Percentiles rank a stretch among this genome's conserved stretches.
Evolutionary conservation across 2,329 filamentous ascomycete genomes (phyloP).

Genomic region (Fusarium fracticaudum): DNA sequence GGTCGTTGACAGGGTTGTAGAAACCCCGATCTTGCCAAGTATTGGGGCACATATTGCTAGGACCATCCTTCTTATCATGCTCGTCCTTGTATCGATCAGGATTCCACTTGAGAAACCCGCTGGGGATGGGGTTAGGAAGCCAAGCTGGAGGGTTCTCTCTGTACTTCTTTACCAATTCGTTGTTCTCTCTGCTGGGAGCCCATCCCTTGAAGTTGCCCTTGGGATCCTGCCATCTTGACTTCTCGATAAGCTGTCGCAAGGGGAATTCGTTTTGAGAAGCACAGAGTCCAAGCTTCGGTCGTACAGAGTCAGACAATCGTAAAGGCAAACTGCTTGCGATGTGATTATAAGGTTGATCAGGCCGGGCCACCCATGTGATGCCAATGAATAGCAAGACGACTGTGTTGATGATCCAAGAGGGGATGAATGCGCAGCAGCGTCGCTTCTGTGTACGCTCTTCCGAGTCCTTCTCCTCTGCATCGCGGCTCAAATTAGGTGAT

Average conservation of each 20-base stretch:
- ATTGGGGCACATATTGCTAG: slow-evolving; percentile 20
- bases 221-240: slow-evolving; percentile 38
- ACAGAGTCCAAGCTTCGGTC: slow-evolving; percentile 35
- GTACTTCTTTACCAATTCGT: slow-evolving; percentile 36
- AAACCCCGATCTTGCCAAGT: slow-evolving; percentile 26
- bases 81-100: slow-evolving; percentile 26
- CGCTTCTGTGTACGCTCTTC: not conserved
- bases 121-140: slow-evolving; percentile 40
- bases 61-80: slow-evolving; percentile 37
- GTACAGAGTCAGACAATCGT: slow-evolving; percentile 39
- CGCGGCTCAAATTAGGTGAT: slow-evolving; percentile 2
- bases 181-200: slow-evolving; percentile 43
- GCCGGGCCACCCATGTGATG: slow-evolving; percentile 37
- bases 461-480: slow-evolving; percentile 14
- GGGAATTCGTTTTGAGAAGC: slow-evolving; percentile 40
- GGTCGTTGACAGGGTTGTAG: slow-evolving; percentile 51
- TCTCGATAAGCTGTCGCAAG: slow-evolving; percentile 40
- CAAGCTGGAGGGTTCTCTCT: slow-evolving; percentile 40
- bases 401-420: slow-evolving; percentile 19
- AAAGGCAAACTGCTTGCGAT: slow-evolving; percentile 45
- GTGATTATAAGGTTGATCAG: slow-evolving; percentile 43
- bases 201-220: slow-evolving; percentile 47
- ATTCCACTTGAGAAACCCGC: slow-evolving; percentile 44
- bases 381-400: slow-evolving; percentile 31
- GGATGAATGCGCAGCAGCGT: slow-evolving; percentile 16